Percentiles rank a stretch among this genome's conserved stretches.
Conservation (phyloP, 2,329 filamentous ascomycete genomes). For the Pseudocercospora vitis region DNA sequence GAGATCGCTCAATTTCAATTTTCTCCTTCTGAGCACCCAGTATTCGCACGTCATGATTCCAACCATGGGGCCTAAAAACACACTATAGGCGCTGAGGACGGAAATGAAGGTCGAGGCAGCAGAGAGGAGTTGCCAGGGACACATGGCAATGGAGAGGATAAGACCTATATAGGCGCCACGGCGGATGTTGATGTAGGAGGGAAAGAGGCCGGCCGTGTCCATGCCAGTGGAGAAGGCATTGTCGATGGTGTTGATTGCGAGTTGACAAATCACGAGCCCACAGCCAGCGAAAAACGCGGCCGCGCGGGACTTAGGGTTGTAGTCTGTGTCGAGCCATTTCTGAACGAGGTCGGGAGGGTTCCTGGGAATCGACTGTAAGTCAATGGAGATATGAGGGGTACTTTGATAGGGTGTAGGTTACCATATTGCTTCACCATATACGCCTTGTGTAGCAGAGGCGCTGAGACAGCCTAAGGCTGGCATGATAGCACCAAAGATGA, state of each 20-base stretch:
- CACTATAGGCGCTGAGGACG: conserved; percentile 46
- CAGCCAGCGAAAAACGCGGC: conserved; percentile 50
- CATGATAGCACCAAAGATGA: conserved; percentile 51
- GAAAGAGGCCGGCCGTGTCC: conserved; percentile 55
- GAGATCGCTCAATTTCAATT: conserved; percentile 47
- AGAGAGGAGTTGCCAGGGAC: conserved; percentile 55
- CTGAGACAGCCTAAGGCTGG: conserved; percentile 59
- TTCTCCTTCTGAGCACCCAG: conserved; percentile 43
- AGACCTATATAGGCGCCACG: conserved; percentile 54
- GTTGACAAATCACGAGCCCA: conserved; percentile 48
- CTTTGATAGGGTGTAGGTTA: conserved; percentile 36
- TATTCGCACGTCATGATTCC: conserved; percentile 48
- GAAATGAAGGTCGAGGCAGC: conserved; percentile 50
- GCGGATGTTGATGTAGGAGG: conserved; percentile 57
- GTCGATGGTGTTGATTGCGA: conserved; percentile 48
- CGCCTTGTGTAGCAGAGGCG: conserved; percentile 55
- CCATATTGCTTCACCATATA: conserved; percentile 53
- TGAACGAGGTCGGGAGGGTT: conserved; percentile 47
- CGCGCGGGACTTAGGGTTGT: conserved; percentile 40
- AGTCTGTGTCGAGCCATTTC: conserved; percentile 40
- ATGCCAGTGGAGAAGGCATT: conserved; percentile 56
- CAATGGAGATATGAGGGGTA: conserved; percentile 39
- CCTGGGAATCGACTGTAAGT: conserved; percentile 25
- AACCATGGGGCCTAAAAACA: conserved; percentile 48
- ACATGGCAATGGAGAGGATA: conserved; percentile 47